Conservation (phyloP, 208 protist genomes). For the Acanthamoeba royreba region DNA sequence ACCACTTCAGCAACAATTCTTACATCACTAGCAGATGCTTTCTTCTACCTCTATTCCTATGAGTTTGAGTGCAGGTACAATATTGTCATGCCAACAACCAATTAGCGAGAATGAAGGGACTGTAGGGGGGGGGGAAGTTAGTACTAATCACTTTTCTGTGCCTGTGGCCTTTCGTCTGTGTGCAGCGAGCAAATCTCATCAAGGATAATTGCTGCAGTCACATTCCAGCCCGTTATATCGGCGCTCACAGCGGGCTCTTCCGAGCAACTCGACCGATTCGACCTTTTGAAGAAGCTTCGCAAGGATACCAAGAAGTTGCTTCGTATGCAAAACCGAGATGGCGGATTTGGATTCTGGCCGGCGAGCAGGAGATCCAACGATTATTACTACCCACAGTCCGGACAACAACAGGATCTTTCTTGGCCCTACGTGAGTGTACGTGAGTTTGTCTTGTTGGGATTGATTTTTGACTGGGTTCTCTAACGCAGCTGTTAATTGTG, state of each 20-base stretch:
- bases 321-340: background rate
- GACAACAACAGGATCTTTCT: background rate
- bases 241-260: background rate
- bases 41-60: slow-evolving; percentile 45
- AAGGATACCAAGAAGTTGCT: background rate
- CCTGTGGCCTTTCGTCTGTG: background rate
- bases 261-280: background rate
- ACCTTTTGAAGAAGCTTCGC: background rate
- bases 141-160: no score
- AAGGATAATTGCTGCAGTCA: background rate
- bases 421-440: slow-evolving; percentile 17
- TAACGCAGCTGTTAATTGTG: no score
- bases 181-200: background rate
- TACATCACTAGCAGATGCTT: slow-evolving; percentile 6
- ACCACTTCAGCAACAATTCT: background rate
- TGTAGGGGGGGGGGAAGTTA: no score
- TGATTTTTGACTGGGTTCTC: no score
- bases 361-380: background rate
- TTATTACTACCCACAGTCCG: background rate
- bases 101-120: no score
- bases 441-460: no score
- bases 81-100: background rate
- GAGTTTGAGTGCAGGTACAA: slow-evolving; percentile 36
- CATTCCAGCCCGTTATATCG: background rate
- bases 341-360: slow-evolving; percentile 10